Evolutionary conservation across 2,329 filamentous ascomycete genomes (phyloP).

Genomic region (Clarireedia paspali): DNA sequence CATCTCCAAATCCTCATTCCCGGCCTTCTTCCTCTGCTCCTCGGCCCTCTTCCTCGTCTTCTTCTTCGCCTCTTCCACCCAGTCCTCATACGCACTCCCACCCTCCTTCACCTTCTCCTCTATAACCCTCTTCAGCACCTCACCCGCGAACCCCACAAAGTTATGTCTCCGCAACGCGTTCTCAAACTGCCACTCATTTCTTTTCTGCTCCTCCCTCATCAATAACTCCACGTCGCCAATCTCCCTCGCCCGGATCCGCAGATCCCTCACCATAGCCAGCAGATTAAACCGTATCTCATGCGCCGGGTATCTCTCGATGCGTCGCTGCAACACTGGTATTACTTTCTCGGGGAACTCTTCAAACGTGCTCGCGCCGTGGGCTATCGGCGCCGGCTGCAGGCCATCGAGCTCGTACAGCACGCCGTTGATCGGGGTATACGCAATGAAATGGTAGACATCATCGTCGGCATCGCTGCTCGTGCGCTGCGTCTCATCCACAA

Average conservation of each 20-base stretch:
- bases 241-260: conserved; percentile 67
- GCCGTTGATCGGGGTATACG: conserved; percentile 76
- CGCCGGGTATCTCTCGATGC: conserved; percentile 76
- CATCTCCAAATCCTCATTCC: conserved; percentile 27
- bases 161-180: conserved; percentile 89
- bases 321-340: conserved; percentile 76
- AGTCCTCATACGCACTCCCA: conserved; percentile 58
- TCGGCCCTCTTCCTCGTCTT: conserved; percentile 39
- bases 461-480: conserved; percentile 64
- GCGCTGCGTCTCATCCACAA: conserved; percentile 81
- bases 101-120: conserved; percentile 61
- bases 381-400: conserved; percentile 85
- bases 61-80: conserved; percentile 61
- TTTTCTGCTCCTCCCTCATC: conserved; percentile 73
- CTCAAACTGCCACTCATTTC: conserved; percentile 86
- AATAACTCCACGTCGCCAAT: conserved; percentile 76
- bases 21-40: conserved; percentile 24
- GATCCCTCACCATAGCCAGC: conserved; percentile 82
- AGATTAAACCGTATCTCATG: conserved; percentile 94
- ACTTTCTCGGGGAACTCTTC: conserved; percentile 71
- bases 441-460: conserved; percentile 93
- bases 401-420: conserved; percentile 92
- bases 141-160: conserved; percentile 91
- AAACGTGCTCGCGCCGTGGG: conserved; percentile 67
- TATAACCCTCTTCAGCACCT: conserved; percentile 84